Evolutionary conservation across 768 basidiomycete species (phyloP).

Genomic region (Mycena sanguinolenta): DNA sequence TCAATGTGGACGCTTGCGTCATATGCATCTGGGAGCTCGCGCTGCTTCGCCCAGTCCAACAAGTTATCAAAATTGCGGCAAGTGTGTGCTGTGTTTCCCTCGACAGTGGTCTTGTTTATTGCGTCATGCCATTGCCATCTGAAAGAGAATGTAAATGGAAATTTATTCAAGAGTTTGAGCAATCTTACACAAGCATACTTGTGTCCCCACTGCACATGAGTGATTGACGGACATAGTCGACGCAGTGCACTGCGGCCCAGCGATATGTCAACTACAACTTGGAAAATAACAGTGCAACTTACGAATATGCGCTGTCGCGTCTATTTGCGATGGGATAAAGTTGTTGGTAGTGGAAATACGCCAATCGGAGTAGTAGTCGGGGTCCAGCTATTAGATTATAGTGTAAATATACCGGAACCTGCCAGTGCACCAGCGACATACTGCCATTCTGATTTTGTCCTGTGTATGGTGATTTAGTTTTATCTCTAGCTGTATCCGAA

Average conservation of each 20-base stretch:
- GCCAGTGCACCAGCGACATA: too few species aligned
- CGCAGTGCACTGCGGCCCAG: slow-evolving; percentile 18
- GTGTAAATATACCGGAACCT: too few species aligned
- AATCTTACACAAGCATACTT: slow-evolving; percentile 28
- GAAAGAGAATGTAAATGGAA: not conserved
- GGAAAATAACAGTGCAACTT: not conserved
- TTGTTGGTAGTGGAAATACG: slow-evolving; percentile 30
- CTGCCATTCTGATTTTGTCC: too few species aligned
- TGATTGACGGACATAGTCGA: slow-evolving; percentile 24
- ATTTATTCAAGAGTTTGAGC: not conserved
- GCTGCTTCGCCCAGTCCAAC: slow-evolving; percentile 43
- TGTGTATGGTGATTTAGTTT: too few species aligned
- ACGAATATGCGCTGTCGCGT: slow-evolving; percentile 26
- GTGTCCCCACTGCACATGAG: slow-evolving; percentile 33
- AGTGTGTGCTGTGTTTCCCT: slow-evolving; percentile 42
- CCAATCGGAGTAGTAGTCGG: slow-evolving; percentile 32
- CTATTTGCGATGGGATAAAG: slow-evolving; percentile 18
- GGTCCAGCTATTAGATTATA: slow-evolving; percentile 31
- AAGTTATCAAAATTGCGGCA: slow-evolving; percentile 48
- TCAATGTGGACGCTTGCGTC: slow-evolving; percentile 27
- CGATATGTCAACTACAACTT: not conserved
- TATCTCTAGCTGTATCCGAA: too few species aligned
- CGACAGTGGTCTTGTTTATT: slow-evolving; percentile 34
- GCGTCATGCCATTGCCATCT: slow-evolving; percentile 45
- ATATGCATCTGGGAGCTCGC: not conserved